phyloP scores from a whole-genome alignment of 768 basidiomycete species.

The Rhodocollybia butyracea region DNA sequence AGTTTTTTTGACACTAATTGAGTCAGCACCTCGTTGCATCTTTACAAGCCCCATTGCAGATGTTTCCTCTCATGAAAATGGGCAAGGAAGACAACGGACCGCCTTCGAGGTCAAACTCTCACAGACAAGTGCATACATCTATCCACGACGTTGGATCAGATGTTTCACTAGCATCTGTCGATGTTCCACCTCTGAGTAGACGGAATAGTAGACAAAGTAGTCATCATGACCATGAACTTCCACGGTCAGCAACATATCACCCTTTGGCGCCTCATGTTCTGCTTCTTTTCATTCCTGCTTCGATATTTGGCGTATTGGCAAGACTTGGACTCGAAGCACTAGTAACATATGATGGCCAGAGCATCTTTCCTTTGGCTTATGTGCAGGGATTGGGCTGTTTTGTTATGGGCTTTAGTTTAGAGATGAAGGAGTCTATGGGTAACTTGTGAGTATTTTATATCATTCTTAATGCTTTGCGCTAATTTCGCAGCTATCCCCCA shows the following conservation, averaged over 20 bases:
- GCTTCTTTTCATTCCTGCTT: slow-evolving; percentile 71
- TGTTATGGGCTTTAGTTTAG: slow-evolving; percentile 82
- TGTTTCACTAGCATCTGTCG: slow-evolving; percentile 2
- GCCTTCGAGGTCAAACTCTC: not conserved
- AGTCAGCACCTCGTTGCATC: no score
- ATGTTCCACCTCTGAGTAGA: not conserved
- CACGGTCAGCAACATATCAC: slow-evolving; percentile 29
- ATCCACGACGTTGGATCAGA: slow-evolving; percentile 6
- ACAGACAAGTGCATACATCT: slow-evolving; percentile 4
- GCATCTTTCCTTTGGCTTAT: slow-evolving; percentile 83
- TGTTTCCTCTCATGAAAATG: slow-evolving; percentile 4
- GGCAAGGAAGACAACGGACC: not conserved
- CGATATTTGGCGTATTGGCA: slow-evolving; percentile 83
- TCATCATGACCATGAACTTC: not conserved
- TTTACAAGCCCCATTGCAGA: not conserved
- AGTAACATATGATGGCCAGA: slow-evolving; percentile 65
- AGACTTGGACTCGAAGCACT: slow-evolving; percentile 78
- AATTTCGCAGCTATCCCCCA: slow-evolving; percentile 55
- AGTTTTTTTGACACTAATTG: not conserved
- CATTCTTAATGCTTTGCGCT: slow-evolving; percentile 6
- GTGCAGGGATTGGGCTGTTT: slow-evolving; percentile 86
- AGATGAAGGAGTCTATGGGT: slow-evolving; percentile 68
- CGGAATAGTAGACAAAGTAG: not conserved
- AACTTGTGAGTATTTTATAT: slow-evolving; percentile 54
- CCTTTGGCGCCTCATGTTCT: slow-evolving; percentile 66